Base-by-base conservation (phyloP, 2,329 filamentous ascomycete species). In the Orbilia quercus region DNA sequence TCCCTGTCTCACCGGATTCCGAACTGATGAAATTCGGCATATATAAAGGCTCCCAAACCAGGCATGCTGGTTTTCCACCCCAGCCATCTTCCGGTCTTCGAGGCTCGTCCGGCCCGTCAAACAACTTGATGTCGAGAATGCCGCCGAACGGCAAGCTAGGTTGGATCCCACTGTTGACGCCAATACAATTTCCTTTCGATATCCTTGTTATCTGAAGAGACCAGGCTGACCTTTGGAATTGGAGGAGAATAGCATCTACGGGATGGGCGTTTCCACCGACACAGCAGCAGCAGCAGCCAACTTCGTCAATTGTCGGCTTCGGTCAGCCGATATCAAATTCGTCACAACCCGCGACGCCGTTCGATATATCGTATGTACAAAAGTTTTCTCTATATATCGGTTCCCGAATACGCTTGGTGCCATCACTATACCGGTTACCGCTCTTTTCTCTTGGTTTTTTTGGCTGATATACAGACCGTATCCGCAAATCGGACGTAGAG, bases 341-440 rank as follows among this genome's bases (percentile, higher is more conserved):
- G 20, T 73, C 69, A 11, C 69, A 73, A 51, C 69, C 69, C 47
- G 60, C 69, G 16, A 73, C 69, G 5, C 69, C 69, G 14, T 73
- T 73, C 51, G 69, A 73, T 57, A 73, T 73, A 53, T 73, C 69
- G 69, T 73, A 73, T 57, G 69, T 66, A 65, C 67, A 36, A 23
- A 54, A 50, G 14, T n/a, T 18, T 14, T 4, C 9, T 28, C 14
- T 23, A 50, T n/a, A 50, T 50, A 50, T 22, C 6, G n/a, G 9
- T 31, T 9, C 9, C 5, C 4, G 9, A 9, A 31, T 31, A 31
- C 5, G 28, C 28, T 5, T 42, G 5, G 12, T 42, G 22, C 20
- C 23, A 7, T 23, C 34, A 25, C 12, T 3, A 23, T 14, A 40
- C 14, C 11, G 42, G 55, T 18, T 18, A 9, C 47, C 23, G 5